Conservation (phyloP, 1,284 basidiomycete genomes). For the Apiotrichum porosum region DNA sequence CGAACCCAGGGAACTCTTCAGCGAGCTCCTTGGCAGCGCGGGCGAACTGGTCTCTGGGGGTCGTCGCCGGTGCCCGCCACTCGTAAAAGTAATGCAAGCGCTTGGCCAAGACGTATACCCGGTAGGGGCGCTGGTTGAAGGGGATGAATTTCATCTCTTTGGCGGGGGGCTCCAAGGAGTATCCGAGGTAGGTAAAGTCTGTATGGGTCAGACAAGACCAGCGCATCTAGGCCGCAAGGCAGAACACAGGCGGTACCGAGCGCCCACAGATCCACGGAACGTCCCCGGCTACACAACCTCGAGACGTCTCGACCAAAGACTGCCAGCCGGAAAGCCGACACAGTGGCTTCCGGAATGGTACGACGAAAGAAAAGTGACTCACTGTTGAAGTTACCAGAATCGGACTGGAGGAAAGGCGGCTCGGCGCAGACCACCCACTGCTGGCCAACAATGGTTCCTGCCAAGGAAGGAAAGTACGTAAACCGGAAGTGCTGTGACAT, state of each 20-base stretch:
- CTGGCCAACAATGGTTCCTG: conserved; percentile 1
- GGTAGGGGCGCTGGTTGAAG: conserved; percentile 2
- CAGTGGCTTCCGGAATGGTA: too few relatives aligned
- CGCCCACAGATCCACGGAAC: too few relatives aligned
- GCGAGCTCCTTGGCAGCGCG: background rate
- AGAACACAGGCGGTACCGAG: too few relatives aligned
- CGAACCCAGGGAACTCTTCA: background rate
- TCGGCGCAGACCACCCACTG: conserved; percentile 4
- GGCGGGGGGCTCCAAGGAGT: background rate
- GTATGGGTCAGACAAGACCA: too few relatives aligned
- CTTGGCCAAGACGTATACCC: conserved; percentile 4
- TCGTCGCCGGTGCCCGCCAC: background rate
- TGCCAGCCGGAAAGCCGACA: too few relatives aligned
- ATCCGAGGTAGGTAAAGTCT: conserved; percentile 7
- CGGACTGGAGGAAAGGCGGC: background rate
- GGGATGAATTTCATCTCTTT: background rate
- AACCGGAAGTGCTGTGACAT: conserved; percentile 2
- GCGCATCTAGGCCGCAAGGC: too few relatives aligned
- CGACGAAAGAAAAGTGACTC: too few relatives aligned
- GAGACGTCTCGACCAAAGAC: too few relatives aligned
- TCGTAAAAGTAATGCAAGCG: conserved; percentile 4
- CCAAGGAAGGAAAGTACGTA: background rate
- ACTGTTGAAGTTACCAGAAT: too few relatives aligned
- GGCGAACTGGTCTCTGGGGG: background rate
- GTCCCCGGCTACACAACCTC: too few relatives aligned